These are phyloP conservation scores for Ustilago vetiveriae DNA, from an alignment of 1,284 basidiomycete species.

Conservation along the genomic window DNA sequence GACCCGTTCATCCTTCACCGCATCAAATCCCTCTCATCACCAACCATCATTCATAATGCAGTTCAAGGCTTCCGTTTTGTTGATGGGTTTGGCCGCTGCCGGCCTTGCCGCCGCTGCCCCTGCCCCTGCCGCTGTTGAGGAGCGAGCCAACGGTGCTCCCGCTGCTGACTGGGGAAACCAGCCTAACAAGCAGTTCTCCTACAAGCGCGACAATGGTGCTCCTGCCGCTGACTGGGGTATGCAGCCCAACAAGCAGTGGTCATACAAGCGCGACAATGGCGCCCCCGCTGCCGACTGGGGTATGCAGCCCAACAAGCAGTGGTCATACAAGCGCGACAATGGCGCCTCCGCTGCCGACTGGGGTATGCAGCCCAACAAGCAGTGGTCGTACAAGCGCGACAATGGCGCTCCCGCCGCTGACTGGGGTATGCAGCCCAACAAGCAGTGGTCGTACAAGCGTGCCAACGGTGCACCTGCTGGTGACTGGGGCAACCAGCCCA, in stretches of 20 bases:
- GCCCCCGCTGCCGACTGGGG: slow-evolving; percentile 15
- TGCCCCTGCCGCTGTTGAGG: slow-evolving; percentile 20
- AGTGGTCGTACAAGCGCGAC: slow-evolving; percentile 14
- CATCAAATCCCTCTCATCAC: not conserved
- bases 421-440: slow-evolving; percentile 15
- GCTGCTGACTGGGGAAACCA: slow-evolving; percentile 15
- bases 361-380: slow-evolving; percentile 2
- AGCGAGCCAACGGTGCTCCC: slow-evolving; percentile 22
- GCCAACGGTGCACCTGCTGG: slow-evolving; percentile 19
- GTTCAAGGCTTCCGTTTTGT: slow-evolving; percentile 31
- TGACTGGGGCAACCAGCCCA: slow-evolving; percentile 14
- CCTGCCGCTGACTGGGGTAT: slow-evolving; percentile 17
- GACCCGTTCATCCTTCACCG: not conserved
- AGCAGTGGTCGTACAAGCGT: slow-evolving; percentile 24
- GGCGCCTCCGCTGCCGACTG: slow-evolving; percentile 26
- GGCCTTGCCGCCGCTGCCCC: slow-evolving; percentile 36
- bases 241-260: slow-evolving; percentile 11
- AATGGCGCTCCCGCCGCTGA: slow-evolving; percentile 23
- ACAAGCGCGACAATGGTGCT: slow-evolving; percentile 20
- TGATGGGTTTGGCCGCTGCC: slow-evolving; percentile 34
- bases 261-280: slow-evolving; percentile 19
- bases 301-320: slow-evolving; percentile 4
- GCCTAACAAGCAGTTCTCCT: not conserved
- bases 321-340: slow-evolving; percentile 18
- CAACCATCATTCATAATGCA: slow-evolving; percentile 18